These are phyloP conservation scores for Venturia asperata DNA, from an alignment of 2,329 filamentous ascomycete genomes.

Conservation along the genomic window DNA sequence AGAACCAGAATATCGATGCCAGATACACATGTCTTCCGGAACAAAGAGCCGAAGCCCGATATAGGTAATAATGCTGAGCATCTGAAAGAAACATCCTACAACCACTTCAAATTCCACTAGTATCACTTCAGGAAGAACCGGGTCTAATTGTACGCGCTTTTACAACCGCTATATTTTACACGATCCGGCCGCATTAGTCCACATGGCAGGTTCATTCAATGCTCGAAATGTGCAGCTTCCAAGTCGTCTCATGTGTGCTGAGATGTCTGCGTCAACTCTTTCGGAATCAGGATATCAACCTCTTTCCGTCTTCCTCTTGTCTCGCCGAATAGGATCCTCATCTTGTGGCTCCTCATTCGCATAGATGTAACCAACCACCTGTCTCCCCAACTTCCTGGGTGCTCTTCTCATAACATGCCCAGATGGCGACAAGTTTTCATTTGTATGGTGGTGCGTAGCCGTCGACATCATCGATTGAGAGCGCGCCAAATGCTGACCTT, in stretches of 20 bases:
- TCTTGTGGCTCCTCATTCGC: slow-evolving; percentile 12
- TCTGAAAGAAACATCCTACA: neutral
- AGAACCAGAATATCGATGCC: neutral
- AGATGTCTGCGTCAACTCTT: neutral
- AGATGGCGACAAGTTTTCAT: neutral
- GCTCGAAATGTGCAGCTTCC: neutral
- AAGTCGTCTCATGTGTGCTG: neutral
- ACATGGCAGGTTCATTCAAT: no score
- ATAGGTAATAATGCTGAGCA: neutral
- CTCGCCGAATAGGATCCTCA: neutral
- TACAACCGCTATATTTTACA: no score
- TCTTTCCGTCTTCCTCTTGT: neutral
- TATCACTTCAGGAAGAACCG: no score
- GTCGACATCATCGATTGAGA: neutral
- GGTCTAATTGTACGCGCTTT: no score
- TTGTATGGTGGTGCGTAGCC: neutral
- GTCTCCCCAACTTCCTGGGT: slow-evolving; percentile 15
- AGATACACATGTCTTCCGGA: neutral
- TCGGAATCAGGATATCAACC: neutral
- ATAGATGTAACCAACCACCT: slow-evolving; percentile 17
- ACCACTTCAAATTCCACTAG: no score
- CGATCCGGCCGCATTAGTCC: no score
- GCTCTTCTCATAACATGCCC: slow-evolving; percentile 14
- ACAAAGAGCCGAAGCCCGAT: neutral
- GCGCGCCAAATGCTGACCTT: neutral